phyloP scores from a whole-genome alignment of 2,329 filamentous ascomycete genomes.

The Xylariales sp. region DNA sequence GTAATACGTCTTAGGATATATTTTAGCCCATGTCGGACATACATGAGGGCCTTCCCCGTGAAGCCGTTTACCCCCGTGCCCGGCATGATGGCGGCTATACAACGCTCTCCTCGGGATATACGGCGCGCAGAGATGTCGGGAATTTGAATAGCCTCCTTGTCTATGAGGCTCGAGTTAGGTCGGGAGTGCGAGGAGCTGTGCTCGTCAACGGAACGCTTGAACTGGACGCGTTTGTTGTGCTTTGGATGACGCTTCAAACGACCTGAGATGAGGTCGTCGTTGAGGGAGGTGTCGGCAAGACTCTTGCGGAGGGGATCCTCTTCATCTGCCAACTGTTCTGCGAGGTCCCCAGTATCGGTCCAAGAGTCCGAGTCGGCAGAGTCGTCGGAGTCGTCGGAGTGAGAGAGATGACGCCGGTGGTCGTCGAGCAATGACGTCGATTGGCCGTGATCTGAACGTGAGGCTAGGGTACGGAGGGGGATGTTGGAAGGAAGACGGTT shows the following conservation, averaged over 20 bases:
- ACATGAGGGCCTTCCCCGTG: constrained; percentile 95
- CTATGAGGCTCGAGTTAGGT: constrained; percentile 58
- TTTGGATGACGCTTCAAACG: constrained; percentile 59
- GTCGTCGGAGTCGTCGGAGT: constrained; percentile 58
- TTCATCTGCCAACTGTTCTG: constrained; percentile 86
- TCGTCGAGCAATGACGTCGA: constrained; percentile 60
- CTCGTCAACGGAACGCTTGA: constrained; percentile 63
- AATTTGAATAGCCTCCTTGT: constrained; percentile 85
- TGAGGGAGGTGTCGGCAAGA: constrained; percentile 70
- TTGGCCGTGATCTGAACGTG: constrained; percentile 54
- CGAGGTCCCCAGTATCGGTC: constrained; percentile 95
- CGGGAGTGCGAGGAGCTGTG: constrained; percentile 52
- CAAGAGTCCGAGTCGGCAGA: constrained; percentile 78
- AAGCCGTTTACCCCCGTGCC: constrained; percentile 86
- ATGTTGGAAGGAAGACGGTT: constrained; percentile 84
- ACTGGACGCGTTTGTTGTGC: constrained; percentile 73
- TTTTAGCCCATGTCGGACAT: constrained; percentile 49
- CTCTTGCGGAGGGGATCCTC: constrained; percentile 83
- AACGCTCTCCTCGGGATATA: constrained; percentile 74
- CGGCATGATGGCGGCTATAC: constrained; percentile 88
- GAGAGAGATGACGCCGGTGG: constrained; percentile 56
- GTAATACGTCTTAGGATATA: not conserved
- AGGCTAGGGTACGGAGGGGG: constrained; percentile 80
- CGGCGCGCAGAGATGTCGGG: constrained; percentile 73
- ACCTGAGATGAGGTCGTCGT: constrained; percentile 69